These are phyloP conservation scores for Boletus reticulatus DNA, from an alignment of 768 basidiomycete genomes.

Conservation along the genomic window DNA sequence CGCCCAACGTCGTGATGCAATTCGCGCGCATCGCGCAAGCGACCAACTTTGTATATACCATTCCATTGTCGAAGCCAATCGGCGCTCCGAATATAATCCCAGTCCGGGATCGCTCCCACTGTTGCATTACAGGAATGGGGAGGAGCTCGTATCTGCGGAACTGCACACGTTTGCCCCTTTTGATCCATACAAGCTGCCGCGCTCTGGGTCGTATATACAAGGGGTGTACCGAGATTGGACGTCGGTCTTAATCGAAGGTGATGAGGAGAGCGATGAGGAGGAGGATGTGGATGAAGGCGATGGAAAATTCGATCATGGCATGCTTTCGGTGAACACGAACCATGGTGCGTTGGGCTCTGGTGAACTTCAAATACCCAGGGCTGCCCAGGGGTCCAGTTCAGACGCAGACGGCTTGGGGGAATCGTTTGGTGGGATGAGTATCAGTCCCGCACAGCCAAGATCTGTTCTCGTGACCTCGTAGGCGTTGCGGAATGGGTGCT, in stretches of 20 bases:
- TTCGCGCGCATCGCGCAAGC: slow-evolving; percentile 92
- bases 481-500: no score
- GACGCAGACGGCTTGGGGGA: slow-evolving; percentile 57
- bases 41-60: slow-evolving; percentile 94
- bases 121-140: slow-evolving; percentile 26
- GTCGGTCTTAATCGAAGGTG: slow-evolving; percentile 66
- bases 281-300: slow-evolving; percentile 38
- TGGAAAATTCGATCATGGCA: not conserved
- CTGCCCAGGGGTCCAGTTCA: slow-evolving; percentile 17
- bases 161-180: slow-evolving; percentile 97
- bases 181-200: slow-evolving; percentile 91
- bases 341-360: not conserved
- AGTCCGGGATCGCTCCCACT: slow-evolving; percentile 20
- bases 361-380: slow-evolving; percentile 23
- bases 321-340: slow-evolving; percentile 5
- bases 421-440: slow-evolving; percentile 81
- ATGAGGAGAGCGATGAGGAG: slow-evolving; percentile 69
- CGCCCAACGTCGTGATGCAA: slow-evolving; percentile 84
- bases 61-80: slow-evolving; percentile 87
- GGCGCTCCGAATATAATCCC: slow-evolving; percentile 54
- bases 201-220: slow-evolving; percentile 74
- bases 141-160: slow-evolving; percentile 52
- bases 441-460: slow-evolving; percentile 58
- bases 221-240: slow-evolving; percentile 90
- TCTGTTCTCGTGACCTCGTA: no score